Evolutionary conservation across 225 moss, liverwort and hornwort genomes (phyloP), one percentile per base, ranked within the genome.

Genomic region (Marchantia paleacea): DNA sequence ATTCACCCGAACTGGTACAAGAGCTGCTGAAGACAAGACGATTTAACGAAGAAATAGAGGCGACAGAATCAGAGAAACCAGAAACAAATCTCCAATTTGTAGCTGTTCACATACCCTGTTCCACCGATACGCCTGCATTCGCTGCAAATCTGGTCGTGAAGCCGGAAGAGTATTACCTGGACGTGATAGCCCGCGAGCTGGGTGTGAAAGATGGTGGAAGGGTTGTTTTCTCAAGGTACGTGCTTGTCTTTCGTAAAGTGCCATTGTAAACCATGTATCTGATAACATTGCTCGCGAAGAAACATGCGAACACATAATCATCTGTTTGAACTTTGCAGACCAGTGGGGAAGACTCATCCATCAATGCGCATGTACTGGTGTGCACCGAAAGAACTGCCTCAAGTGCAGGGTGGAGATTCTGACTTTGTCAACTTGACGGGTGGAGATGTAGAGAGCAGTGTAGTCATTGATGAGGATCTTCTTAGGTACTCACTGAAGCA

Each of bases 311-410:
- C 25, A 29, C 16, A 2, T 81, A 75, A 61, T 50, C 7, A 22
- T 47, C 78, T 31, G 18, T 76, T 61, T 8, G 25, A 20, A 13
- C 68, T 58, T 57, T 70, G 80, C 92, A 99, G 99, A 87, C 89
- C 92, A 57, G 84, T 99, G 68, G 90, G 87, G 7, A 99, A 95
- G 89, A 82, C 88, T 71, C 90, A 91, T 51, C 90, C 88, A 79
- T 90, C 91, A 24, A 87, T 91, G 83, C 94, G 95, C 49, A 76
- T 99, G 55, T 99, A 88, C 82, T 95, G 94, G 94, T 84, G 89
- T 79, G 82, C 87, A 7, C 85, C 81, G 22, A 87, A 89, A 79
- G 80, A 63, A 18, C 77, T 94, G 22, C 91, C 92, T 13, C 76
- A 65, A 77, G 73, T 92, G n/a, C 75, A 81, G 53, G 76, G 84